These are phyloP conservation scores for Cyberlindnera sargentensis DNA, from an alignment of 805 yeast genomes.

Conservation along the genomic window DNA sequence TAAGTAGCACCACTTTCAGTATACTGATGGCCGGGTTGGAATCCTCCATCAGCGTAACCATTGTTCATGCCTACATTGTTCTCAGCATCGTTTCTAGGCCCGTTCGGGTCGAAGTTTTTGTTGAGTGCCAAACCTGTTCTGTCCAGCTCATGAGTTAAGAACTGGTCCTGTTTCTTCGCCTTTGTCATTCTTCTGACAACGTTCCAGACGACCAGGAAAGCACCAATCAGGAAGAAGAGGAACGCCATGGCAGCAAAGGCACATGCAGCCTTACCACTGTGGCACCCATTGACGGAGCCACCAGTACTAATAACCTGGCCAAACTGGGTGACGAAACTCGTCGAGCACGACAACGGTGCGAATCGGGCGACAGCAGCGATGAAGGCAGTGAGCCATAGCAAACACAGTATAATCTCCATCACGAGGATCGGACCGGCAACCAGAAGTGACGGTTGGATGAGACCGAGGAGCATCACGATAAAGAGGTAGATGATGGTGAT, in stretches of 20 bases:
- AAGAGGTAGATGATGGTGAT: conserved; percentile 25
- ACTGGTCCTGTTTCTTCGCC: neutral
- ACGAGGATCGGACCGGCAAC: conserved; percentile 23
- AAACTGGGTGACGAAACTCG: no score
- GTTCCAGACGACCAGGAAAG: conserved; percentile 21
- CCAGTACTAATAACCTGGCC: neutral
- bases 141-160: conserved; percentile 1
- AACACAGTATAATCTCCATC: conserved; percentile 22
- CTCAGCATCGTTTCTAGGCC: neutral
- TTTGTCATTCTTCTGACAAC: conserved; percentile 19
- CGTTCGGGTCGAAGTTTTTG: neutral
- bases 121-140: conserved; percentile 1
- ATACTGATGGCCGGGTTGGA: no score
- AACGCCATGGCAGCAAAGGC: conserved; percentile 16
- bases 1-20: neutral
- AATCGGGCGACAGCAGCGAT: conserved; percentile 27
- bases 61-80: neutral
- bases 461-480: conserved; percentile 14
- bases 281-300: conserved; percentile 4
- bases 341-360: conserved; percentile 23
- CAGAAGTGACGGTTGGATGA: conserved; percentile 16
- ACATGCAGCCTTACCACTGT: conserved; percentile 10
- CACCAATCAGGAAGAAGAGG: conserved; percentile 22
- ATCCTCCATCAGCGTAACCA: no score
- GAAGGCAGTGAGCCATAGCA: conserved; percentile 30